Evolutionary conservation across 2,329 filamentous ascomycete species (phyloP), one percentile per base, ranked within the genome.

Genomic region (Blumeria graminis): DNA sequence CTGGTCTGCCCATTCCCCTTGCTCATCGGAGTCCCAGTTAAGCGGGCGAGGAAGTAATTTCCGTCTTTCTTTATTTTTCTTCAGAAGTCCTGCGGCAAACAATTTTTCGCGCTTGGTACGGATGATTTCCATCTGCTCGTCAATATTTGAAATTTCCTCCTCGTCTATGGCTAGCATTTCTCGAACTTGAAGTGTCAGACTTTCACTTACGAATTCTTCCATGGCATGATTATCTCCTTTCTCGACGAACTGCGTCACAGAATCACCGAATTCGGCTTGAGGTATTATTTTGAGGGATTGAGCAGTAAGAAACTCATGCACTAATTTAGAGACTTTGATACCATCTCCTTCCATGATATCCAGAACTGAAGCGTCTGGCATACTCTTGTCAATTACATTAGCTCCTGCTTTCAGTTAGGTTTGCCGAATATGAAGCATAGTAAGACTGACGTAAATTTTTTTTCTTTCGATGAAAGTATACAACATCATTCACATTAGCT

Each of bases 221-320:
- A 96, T 87, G 2, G 87, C 87, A 63, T 92, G 82, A 65, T 89
- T 94, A 70, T 98, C 92, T 61, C 94, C 87, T 62, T 96, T 96
- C 66, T 89, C 82, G 32, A 98, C 87, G 63, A 92, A 98, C 59
- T 94, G 85, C 51, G 81, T 82, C 5, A 98, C 87, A 0, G 92
- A 92, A 64, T 96, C 89, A 14, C 88, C 85, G 64, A 98, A 95
- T 0, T 84, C 84, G 34, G 89, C 92, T 63, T 94, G 86, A 0
- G 92, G 92, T 0, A 98, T 74, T 53, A 98, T 92, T 57, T 89
- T 94, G 35, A 98, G 77, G 0, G 86, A 89, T 64, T 96, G 89
- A 0, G 86, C 84, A 0, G 78, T 78, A 2, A 98, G 76, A 63
- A 89, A 95, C 62, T 96, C 88, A 54, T 83, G 77, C 0, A 98